A percentile compares a stretch with the other conserved stretches of the same genome.
Evolutionary conservation across 2,329 filamentous ascomycete species (phyloP).

Genomic region (Amphichorda felina): DNA sequence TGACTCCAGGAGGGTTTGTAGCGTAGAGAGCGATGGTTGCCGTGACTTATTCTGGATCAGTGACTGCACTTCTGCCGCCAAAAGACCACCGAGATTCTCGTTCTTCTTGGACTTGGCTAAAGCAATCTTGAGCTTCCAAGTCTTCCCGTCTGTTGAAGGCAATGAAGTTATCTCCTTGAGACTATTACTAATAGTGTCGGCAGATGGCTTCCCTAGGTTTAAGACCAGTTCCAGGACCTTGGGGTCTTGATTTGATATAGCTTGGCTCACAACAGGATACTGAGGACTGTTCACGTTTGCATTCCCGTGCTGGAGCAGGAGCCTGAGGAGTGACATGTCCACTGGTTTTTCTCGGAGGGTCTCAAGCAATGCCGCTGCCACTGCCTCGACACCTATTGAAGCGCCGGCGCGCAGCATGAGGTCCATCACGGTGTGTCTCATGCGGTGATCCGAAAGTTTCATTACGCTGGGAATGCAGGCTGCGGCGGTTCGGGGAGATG

Average conservation of each 20-base stretch:
- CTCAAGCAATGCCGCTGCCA: slow-evolving; percentile 28
- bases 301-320: slow-evolving; percentile 36
- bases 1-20: slow-evolving; percentile 33
- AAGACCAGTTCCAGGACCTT: slow-evolving; percentile 36
- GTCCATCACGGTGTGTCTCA: slow-evolving; percentile 32
- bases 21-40: slow-evolving; percentile 26
- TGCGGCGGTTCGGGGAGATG: slow-evolving; percentile 32
- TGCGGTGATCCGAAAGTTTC: slow-evolving; percentile 25
- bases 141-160: slow-evolving; percentile 31
- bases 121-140: slow-evolving; percentile 35
- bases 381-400: slow-evolving; percentile 25
- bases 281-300: slow-evolving; percentile 39
- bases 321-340: slow-evolving; percentile 35
- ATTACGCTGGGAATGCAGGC: slow-evolving; percentile 37
- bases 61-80: slow-evolving; percentile 38
- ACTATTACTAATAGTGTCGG: slow-evolving; percentile 28
- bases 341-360: slow-evolving; percentile 30
- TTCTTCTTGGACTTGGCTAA: slow-evolving; percentile 29
- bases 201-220: slow-evolving; percentile 29
- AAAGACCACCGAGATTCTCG: slow-evolving; percentile 28
- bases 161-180: slow-evolving; percentile 29
- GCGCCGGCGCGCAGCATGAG: slow-evolving; percentile 34
- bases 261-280: slow-evolving; percentile 28
- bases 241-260: slow-evolving; percentile 29
- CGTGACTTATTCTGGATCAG: slow-evolving; percentile 23